These are phyloP conservation scores for Tolypocladium capitatum DNA, from an alignment of 2,329 filamentous ascomycete genomes.

Conservation along the genomic window DNA sequence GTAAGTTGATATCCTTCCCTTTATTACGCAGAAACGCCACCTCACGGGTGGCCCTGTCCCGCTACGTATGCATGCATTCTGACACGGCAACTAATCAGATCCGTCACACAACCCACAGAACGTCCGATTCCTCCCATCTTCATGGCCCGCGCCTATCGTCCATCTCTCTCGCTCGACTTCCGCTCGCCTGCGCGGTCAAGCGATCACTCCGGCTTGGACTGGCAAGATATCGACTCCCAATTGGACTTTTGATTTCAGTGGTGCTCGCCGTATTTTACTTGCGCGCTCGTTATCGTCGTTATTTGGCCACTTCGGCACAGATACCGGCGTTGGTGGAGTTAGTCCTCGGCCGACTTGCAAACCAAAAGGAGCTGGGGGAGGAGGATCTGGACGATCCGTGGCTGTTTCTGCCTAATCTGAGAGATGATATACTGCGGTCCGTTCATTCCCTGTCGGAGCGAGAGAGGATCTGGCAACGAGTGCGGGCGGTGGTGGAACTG, in stretches of 20 bases:
- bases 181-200: conserved; percentile 69
- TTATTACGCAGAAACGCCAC: not conserved
- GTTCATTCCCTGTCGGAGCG: conserved; percentile 66
- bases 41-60: not conserved
- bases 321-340: conserved; percentile 74
- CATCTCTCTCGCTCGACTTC: conserved; percentile 82
- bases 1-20: conserved; percentile 34
- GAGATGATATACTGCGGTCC: conserved; percentile 78
- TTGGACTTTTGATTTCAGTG: conserved; percentile 51
- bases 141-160: conserved; percentile 56
- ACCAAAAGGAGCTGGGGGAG: conserved; percentile 71
- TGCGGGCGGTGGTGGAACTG: conserved; percentile 74
- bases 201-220: conserved; percentile 65
- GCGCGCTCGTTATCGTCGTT: conserved; percentile 48
- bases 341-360: conserved; percentile 72
- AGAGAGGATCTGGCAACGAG: conserved; percentile 72
- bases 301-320: conserved; percentile 52
- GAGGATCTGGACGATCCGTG: conserved; percentile 57
- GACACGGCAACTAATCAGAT: conserved; percentile 76
- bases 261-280: conserved; percentile 45
- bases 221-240: conserved; percentile 77
- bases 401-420: conserved; percentile 75
- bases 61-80: conserved; percentile 24
- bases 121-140: conserved; percentile 49
- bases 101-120: conserved; percentile 59